Evolutionary conservation across 1,139 yeast species (phyloP).

Genomic region (Yamadazyma aaseri): DNA sequence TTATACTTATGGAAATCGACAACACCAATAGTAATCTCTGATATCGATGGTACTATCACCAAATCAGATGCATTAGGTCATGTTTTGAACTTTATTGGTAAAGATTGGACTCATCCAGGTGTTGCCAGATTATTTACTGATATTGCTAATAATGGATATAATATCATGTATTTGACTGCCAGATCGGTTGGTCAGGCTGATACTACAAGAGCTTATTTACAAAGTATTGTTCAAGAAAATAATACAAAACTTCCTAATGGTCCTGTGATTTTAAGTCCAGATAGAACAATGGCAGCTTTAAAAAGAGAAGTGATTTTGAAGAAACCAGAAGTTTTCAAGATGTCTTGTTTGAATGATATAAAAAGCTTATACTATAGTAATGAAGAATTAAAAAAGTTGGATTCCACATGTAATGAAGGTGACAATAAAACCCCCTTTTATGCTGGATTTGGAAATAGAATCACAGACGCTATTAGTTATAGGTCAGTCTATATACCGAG

Average conservation of each 20-base stretch:
- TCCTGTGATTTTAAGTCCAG: constrained; percentile 95
- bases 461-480: constrained; percentile 95
- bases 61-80: constrained; percentile 98
- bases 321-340: constrained; percentile 96
- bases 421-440: constrained; percentile 68
- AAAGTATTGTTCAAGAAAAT: constrained; percentile 71
- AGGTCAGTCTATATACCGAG: constrained; percentile 93
- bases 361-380: constrained; percentile 54
- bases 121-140: constrained; percentile 90
- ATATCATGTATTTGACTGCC: constrained; percentile 90
- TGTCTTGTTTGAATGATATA: constrained; percentile 93
- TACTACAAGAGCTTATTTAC: constrained; percentile 79
- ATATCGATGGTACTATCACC: constrained; percentile 97
- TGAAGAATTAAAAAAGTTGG: constrained; percentile 1
- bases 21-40: constrained; percentile 92
- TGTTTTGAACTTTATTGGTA: constrained; percentile 87
- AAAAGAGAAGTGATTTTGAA: constrained; percentile 87
- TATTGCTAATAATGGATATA: constrained; percentile 83
- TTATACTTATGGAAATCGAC: constrained; percentile 82
- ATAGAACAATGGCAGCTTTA: constrained; percentile 93
- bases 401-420: constrained; percentile 1
- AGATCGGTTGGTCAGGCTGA: constrained; percentile 97
- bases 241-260: constrained; percentile 78
- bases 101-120: constrained; percentile 98
- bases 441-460: constrained; percentile 97